A percentile compares a stretch with the other conserved stretches of the same genome.
Evolutionary conservation across 805 yeast genomes (phyloP).

Genomic region (Spathaspora girioi): DNA sequence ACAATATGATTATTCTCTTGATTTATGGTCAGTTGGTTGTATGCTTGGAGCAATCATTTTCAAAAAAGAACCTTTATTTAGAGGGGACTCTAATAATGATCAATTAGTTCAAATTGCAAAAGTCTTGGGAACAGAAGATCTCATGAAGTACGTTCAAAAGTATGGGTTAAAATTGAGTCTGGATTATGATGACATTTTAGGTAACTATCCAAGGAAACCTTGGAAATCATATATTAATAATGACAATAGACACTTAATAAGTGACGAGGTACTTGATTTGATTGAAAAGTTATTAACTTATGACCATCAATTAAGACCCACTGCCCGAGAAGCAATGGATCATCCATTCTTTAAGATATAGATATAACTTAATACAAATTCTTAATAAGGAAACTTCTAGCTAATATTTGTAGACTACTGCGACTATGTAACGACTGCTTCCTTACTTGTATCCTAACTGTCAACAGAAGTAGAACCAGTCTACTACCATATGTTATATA

Average conservation of each 20-base stretch:
- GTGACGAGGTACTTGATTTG: conserved; percentile 70
- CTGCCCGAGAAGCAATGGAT: conserved; percentile 84
- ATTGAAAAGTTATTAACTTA: conserved; percentile 76
- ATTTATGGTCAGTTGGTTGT: conserved; percentile 92
- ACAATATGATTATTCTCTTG: conserved; percentile 87
- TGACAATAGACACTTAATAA: conserved; percentile 63
- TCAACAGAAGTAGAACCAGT: too few species aligned
- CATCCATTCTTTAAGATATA: conserved; percentile 45
- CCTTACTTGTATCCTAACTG: too few species aligned
- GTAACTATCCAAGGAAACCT: conserved; percentile 73
- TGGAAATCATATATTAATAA: conserved; percentile 77
- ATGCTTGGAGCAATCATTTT: conserved; percentile 88
- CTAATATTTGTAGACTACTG: conserved; percentile 21
- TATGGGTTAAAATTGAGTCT: conserved; percentile 68
- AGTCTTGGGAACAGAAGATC: conserved; percentile 81
- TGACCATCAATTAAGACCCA: conserved; percentile 84
- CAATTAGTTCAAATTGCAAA: conserved; percentile 87
- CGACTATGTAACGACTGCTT: too few species aligned
- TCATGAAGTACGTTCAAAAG: conserved; percentile 63
- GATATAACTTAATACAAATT: neutral
- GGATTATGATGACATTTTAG: conserved; percentile 71
- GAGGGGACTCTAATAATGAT: conserved; percentile 87
- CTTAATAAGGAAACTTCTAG: neutral
- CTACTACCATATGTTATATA: too few species aligned
- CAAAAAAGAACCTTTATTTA: conserved; percentile 88